Conservation (phyloP, 345 rosid genomes). For the Eucalyptus coolabah region DNA sequence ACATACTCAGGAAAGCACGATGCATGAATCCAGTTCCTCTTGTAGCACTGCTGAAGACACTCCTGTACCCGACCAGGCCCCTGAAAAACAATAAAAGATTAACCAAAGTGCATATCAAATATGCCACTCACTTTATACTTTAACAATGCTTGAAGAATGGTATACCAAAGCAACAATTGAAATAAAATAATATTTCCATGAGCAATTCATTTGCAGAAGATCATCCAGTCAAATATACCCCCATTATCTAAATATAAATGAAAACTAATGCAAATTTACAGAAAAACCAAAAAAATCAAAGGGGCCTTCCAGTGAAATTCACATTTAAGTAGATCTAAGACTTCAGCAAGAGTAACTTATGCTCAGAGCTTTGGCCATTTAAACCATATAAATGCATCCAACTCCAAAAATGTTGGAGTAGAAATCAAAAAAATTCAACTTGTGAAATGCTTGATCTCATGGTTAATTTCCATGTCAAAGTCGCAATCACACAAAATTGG, state of each 20-base stretch:
- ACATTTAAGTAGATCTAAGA: not conserved
- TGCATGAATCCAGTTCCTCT: conserved; percentile 99
- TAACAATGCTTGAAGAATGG: not conserved
- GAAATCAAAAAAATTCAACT: not conserved
- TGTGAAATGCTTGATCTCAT: not conserved
- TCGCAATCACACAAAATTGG: not conserved
- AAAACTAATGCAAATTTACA: not conserved
- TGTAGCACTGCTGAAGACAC: conserved; percentile 96
- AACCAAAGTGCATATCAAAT: not conserved
- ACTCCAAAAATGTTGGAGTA: not conserved
- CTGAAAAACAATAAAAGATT: conserved; percentile 7
- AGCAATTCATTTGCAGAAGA: not conserved
- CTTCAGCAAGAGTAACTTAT: not conserved
- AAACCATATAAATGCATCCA: not conserved
- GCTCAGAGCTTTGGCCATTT: not conserved
- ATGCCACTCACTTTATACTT: not conserved
- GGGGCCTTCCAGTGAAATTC: not conserved
- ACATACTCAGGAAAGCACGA: conserved; percentile 89
- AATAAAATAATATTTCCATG: not conserved
- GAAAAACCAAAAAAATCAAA: not conserved
- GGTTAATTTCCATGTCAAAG: not conserved
- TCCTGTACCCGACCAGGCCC: conserved; percentile 97
- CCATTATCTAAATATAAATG: not conserved
- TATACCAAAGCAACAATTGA: not conserved
- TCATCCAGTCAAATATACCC: not conserved